Evolutionary conservation across 306 rosid genomes (phyloP).

Genomic region (Potentilla sterilis): DNA sequence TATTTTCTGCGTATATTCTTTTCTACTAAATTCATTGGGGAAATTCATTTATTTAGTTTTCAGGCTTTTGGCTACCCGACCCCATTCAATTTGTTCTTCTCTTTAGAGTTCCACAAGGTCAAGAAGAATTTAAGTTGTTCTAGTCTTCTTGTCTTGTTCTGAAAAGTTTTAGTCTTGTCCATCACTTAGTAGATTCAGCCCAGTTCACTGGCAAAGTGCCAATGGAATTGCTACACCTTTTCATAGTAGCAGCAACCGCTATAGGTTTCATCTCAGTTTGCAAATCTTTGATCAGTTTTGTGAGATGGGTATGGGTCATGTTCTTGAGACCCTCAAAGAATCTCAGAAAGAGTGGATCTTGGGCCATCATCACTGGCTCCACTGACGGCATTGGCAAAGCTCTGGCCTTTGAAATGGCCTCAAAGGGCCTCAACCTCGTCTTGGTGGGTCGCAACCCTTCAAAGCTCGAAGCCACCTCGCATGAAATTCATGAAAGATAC

Average conservation of each 20-base stretch:
- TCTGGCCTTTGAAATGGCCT: conserved; percentile 54
- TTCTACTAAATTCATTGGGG: too few relatives aligned
- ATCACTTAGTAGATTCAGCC: background rate
- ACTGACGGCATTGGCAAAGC: conserved; percentile 82
- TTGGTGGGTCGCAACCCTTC: conserved; percentile 28
- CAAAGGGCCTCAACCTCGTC: conserved; percentile 42
- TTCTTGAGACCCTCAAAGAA: conserved; percentile 65
- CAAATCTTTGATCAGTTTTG: conserved; percentile 22
- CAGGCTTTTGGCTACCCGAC: too few relatives aligned
- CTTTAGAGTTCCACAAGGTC: too few relatives aligned
- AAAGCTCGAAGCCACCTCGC: conserved; percentile 34
- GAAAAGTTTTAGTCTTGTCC: background rate
- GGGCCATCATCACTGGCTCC: conserved; percentile 78
- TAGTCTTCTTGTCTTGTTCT: too few relatives aligned
- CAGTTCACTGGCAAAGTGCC: background rate
- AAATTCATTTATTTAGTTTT: too few relatives aligned
- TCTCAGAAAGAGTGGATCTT: conserved; percentile 66
- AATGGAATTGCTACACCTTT: conserved; percentile 8
- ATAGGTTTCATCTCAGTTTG: conserved; percentile 43
- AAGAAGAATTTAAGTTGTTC: too few relatives aligned
- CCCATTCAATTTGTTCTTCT: too few relatives aligned
- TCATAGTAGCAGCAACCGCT: background rate
- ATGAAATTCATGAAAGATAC: conserved; percentile 16
- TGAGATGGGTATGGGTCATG: conserved; percentile 53
- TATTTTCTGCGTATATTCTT: too few relatives aligned